Percentiles rank a stretch among this genome's conserved stretches.
Conservation (phyloP, 23 red algal genomes). For the Gracilariopsis chorda region DNA sequence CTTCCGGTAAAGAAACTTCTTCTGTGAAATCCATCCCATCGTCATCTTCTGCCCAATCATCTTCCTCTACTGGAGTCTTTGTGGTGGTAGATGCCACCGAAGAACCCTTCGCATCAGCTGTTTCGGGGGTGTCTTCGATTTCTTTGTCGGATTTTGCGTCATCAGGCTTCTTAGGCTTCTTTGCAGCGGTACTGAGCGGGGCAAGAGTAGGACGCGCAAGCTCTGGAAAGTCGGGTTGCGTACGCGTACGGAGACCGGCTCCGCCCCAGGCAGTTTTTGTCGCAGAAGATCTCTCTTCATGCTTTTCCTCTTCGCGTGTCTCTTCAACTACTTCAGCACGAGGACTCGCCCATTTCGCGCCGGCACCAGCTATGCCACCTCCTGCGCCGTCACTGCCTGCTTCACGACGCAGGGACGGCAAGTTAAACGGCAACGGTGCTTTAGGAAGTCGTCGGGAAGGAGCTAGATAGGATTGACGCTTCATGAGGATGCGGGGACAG, state of each 20-base stretch:
- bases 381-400: constrained; percentile 32
- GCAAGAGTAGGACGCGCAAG: background rate
- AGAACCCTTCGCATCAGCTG: background rate
- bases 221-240: constrained; percentile 28
- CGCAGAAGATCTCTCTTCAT: constrained; percentile 14
- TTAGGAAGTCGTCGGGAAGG: constrained; percentile 15
- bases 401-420: constrained; percentile 57
- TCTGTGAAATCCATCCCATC: constrained; percentile 39
- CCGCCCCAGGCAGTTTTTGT: constrained; percentile 35
- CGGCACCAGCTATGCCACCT: constrained; percentile 60
- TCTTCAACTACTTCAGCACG: background rate
- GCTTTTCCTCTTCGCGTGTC: background rate
- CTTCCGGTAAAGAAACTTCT: constrained; percentile 45
- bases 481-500: background rate
- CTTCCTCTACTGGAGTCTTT: constrained; percentile 38
- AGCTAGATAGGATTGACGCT: constrained; percentile 26
- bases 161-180: background rate
- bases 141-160: background rate
- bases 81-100: background rate
- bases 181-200: constrained; percentile 8
- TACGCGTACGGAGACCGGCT: constrained; percentile 9
- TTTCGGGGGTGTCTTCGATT: background rate
- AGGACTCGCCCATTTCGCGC: constrained; percentile 63
- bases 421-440: constrained; percentile 46
- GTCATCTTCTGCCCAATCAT: constrained; percentile 67